Base-by-base conservation (phyloP, 148 eudicot genomes). In the Rhododendron mucronatum region DNA sequence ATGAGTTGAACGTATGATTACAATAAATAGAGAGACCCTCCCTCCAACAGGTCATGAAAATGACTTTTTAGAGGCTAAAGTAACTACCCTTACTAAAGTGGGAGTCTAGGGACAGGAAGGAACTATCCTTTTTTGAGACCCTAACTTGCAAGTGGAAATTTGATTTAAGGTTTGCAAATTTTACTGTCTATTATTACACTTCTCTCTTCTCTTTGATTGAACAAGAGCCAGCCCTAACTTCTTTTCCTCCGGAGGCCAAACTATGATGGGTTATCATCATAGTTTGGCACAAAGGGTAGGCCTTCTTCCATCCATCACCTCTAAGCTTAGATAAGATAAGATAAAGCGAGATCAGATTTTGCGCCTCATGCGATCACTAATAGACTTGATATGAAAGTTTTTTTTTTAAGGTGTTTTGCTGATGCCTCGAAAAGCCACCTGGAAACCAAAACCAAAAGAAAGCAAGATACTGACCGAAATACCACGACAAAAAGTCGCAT, bases 31-130 rank as follows among this genome's bases (percentile, higher is more conserved):
- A 39, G 18, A 8, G 26, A 23, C 81, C 53, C 81, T 78, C 81
- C 55, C 81, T 45, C 81, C 16, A 45, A 45, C 81, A 78, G 81
- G 81, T 21, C 81, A 78, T 47, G 81, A 78, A 78, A 45, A 78
- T 78, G 81, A 78, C 81, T 41, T 41, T 45, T 41, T 45, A 45
- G 28, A 23, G 81, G 81, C 81, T 45, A 78, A 78, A 39, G 51
- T 39, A 45, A 41, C 81, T 45, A 4, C n/a, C 81, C 14, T 23
- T 41, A 20, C 15, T 47, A 3, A 67, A 44, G 16, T 44, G 30
- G 20, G 79, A 75, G 47, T 39, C 18, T 39, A 75, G 79, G n/a
- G 79, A 75, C 79, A 75, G 47, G 47, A 75, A 75, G 7, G 79
- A 39, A 35, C 47, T 75, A 20, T 75, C 12, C 48, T 39, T 78